Percentiles rank a stretch among this genome's conserved stretches.
phyloP scores from a whole-genome alignment of 2,329 filamentous ascomycete genomes.

The Paecilomyces niveus region DNA sequence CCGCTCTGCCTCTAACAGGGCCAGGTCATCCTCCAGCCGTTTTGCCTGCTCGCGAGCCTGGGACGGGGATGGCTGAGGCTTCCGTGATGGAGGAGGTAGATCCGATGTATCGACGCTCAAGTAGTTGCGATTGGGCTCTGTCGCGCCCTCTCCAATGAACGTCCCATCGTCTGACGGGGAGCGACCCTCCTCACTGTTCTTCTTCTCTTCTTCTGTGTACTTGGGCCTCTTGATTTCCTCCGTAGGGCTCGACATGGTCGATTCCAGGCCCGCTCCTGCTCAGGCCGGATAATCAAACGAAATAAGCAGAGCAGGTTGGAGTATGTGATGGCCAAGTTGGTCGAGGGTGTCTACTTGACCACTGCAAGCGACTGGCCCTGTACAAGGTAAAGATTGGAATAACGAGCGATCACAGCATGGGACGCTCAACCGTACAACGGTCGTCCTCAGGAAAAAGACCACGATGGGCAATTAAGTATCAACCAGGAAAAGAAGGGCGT shows the following conservation, averaged over 20 bases:
- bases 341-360: too few relatives aligned
- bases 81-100: constrained; percentile 5
- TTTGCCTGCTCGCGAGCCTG: constrained; percentile 53
- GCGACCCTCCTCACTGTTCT: constrained; percentile 17
- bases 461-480: neutral
- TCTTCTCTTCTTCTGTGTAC: constrained; percentile 19
- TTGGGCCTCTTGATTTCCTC: constrained; percentile 21
- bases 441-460: neutral
- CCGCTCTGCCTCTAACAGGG: constrained; percentile 58
- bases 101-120: constrained; percentile 21
- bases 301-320: neutral
- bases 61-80: constrained; percentile 42
- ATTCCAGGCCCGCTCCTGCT: constrained; percentile 17
- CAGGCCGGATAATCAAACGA: neutral
- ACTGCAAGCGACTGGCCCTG: neutral
- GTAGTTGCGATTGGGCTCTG: constrained; percentile 5
- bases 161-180: constrained; percentile 25
- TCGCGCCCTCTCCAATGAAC: constrained; percentile 18
- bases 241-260: constrained; percentile 28
- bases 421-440: neutral
- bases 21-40: constrained; percentile 59
- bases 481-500: neutral
- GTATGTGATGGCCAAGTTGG: neutral
- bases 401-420: neutral
- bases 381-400: neutral